Base-by-base conservation (phyloP, 164 flowering plant species). In the Macadamia integrifolia region DNA sequence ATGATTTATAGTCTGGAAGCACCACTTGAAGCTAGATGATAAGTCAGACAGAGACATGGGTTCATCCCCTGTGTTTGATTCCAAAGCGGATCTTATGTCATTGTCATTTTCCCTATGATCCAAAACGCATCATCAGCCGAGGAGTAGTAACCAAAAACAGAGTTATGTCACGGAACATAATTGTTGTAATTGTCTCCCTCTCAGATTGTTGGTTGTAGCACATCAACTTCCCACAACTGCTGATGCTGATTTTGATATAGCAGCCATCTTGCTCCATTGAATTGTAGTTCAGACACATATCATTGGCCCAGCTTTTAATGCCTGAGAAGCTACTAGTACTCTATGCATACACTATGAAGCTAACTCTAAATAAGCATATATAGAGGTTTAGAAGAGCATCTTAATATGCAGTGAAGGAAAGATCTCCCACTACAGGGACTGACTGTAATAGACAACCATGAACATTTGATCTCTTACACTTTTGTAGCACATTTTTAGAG, bases 11-110 rank as follows among this genome's bases (percentile, higher is more conserved):
- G 80, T 68, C 55, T 79, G 71, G 50, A 81, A 78, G 74, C 86
- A 86, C 62, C 85, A 74, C 67, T 85, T 76, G 59, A 91, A 88
- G 75, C 85, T 81, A 55, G 86, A 77, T 18, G 93, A 84, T 65
- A 89, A 72, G 49, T 86, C 90, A 30, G 89, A 74, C 28, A 91
- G 79, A 15, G 91, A 82, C 73, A 70, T 75, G 0, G 83, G 78
- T 57, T 79, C 87, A 64, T 80, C 87, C 17, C 60, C 81, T 1
- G 62, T 67, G 8, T 79, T 83, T 6, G 62, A 35, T 56, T 78
- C 80, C 13, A 49, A 59, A 42, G 42, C 61, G 46, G 59, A 42
- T 4, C 8, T 68, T 0, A 10, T 57, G 11, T 57, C 35, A 23
- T 48, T 31, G 5, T 50, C 42, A 30, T 68, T 59, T 32, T 73